Conservation (phyloP, 2,329 filamentous ascomycete genomes). For the Gliomastix tumulicola region DNA sequence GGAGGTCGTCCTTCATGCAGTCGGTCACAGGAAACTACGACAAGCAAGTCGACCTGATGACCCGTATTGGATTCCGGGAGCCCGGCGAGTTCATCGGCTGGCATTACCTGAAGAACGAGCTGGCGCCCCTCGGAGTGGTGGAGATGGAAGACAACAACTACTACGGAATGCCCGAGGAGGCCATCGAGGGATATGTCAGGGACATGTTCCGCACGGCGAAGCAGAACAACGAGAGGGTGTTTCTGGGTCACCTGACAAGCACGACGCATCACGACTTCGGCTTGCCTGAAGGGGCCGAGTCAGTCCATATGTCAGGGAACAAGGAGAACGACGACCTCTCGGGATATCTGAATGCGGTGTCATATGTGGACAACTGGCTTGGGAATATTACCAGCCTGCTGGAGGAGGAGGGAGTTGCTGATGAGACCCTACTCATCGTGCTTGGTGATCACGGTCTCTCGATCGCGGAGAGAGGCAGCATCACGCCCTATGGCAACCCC, state of each 20-base stretch:
- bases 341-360: slow-evolving; percentile 30
- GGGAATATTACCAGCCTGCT: slow-evolving; percentile 28
- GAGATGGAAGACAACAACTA: slow-evolving; percentile 22
- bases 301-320: too few species aligned
- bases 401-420: slow-evolving; percentile 31
- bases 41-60: slow-evolving; percentile 7
- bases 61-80: slow-evolving; percentile 10
- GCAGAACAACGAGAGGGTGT: slow-evolving; percentile 20
- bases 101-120: slow-evolving; percentile 7
- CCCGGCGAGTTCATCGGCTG: slow-evolving; percentile 9
- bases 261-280: slow-evolving; percentile 34
- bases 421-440: slow-evolving; percentile 35
- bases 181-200: slow-evolving; percentile 26
- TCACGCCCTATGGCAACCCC: slow-evolving; percentile 31
- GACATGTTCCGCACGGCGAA: slow-evolving; percentile 21
- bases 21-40: slow-evolving; percentile 10
- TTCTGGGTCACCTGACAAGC: slow-evolving; percentile 24
- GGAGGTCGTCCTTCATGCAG: slow-evolving; percentile 9
- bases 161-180: slow-evolving; percentile 32
- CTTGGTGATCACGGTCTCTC: slow-evolving; percentile 35
- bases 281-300: slow-evolving; percentile 22
- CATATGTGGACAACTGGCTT: slow-evolving; percentile 29
- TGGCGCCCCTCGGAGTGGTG: slow-evolving; percentile 1
- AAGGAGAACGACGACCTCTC: slow-evolving; percentile 20
- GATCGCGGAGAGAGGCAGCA: slow-evolving; percentile 28